Evolutionary conservation across 1,139 yeast species (phyloP).

Genomic region (Lodderomyces elongisporus): DNA sequence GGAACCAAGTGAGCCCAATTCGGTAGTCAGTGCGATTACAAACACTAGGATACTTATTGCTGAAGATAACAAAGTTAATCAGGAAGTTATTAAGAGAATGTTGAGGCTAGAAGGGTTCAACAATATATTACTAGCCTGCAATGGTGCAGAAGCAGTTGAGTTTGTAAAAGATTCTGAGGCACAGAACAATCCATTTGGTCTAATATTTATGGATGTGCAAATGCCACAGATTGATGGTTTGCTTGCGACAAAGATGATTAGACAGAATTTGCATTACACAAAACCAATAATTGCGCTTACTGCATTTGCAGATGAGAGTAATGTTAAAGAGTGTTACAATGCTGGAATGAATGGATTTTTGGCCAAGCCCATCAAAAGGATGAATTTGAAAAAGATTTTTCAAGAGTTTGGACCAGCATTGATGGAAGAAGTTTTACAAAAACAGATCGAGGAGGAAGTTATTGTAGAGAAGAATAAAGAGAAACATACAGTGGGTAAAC

Average conservation of each 20-base stretch:
- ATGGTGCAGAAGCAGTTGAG: constrained; percentile 82
- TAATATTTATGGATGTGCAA: constrained; percentile 93
- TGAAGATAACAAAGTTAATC: constrained; percentile 88
- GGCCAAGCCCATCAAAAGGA: constrained; percentile 79
- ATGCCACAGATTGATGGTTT: constrained; percentile 94
- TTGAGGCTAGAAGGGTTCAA: constrained; percentile 69
- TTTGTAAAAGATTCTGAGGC: constrained; percentile 39
- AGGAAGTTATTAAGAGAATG: constrained; percentile 86
- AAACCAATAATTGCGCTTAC: constrained; percentile 89
- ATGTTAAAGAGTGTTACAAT: constrained; percentile 68
- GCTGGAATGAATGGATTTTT: constrained; percentile 88
- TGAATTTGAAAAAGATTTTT: constrained; percentile 52
- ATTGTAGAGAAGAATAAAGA: neutral
- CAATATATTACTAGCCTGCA: constrained; percentile 70
- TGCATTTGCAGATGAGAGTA: constrained; percentile 88
- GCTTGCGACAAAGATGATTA: constrained; percentile 69
- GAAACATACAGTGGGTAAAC: too few relatives aligned
- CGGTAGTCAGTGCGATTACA: constrained; percentile 24
- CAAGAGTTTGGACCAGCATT: constrained; percentile 26
- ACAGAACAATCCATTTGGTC: constrained; percentile 45
- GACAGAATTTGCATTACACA: constrained; percentile 57
- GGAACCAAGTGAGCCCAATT: constrained; percentile 25
- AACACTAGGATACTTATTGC: constrained; percentile 72
- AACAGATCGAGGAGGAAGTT: neutral
- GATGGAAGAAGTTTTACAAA: constrained; percentile 13